These are phyloP conservation scores for Triglochin maritima DNA, from an alignment of 106 monocot species.

Conservation along the genomic window DNA sequence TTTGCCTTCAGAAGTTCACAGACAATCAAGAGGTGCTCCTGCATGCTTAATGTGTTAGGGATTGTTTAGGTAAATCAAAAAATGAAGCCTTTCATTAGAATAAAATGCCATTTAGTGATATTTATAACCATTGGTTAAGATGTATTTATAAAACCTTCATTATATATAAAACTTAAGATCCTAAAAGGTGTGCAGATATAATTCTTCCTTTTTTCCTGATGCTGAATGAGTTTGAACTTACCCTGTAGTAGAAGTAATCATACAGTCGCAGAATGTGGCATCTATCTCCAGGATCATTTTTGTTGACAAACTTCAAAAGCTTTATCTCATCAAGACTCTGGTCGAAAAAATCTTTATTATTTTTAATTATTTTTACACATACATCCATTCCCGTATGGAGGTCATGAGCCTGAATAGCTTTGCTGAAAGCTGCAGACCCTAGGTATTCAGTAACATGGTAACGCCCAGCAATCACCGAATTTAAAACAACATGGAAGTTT, in stretches of 20 bases:
- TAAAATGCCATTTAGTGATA: too few relatives aligned
- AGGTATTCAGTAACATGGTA: conserved; percentile 97
- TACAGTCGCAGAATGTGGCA: conserved; percentile 89
- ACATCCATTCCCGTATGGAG: conserved; percentile 98
- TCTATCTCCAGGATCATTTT: conserved; percentile 95
- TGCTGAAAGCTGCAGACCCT: conserved; percentile 99
- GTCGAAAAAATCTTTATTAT: conserved; percentile 99
- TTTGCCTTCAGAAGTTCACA: conserved; percentile 99
- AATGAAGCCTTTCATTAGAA: neutral
- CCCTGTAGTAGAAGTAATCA: conserved; percentile 98
- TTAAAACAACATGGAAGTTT: conserved; percentile 96
- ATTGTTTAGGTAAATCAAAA: neutral
- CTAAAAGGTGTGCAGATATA: neutral
- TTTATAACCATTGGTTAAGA: neutral
- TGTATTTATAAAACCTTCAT: neutral
- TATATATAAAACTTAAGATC: neutral
- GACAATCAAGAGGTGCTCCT: conserved; percentile 98
- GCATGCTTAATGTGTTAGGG: conserved; percentile 1
- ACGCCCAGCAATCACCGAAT: conserved; percentile 95
- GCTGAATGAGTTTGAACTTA: conserved; percentile 11
- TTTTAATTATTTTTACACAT: conserved; percentile 98
- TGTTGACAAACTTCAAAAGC: conserved; percentile 96
- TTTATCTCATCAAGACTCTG: conserved; percentile 99
- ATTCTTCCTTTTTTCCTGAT: too few relatives aligned
- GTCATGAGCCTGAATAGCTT: conserved; percentile 99